A percentile compares a stretch with the other conserved stretches of the same genome.
phyloP scores from a whole-genome alignment of 2,329 filamentous ascomycete species.

The Huntiella abstrusa region DNA sequence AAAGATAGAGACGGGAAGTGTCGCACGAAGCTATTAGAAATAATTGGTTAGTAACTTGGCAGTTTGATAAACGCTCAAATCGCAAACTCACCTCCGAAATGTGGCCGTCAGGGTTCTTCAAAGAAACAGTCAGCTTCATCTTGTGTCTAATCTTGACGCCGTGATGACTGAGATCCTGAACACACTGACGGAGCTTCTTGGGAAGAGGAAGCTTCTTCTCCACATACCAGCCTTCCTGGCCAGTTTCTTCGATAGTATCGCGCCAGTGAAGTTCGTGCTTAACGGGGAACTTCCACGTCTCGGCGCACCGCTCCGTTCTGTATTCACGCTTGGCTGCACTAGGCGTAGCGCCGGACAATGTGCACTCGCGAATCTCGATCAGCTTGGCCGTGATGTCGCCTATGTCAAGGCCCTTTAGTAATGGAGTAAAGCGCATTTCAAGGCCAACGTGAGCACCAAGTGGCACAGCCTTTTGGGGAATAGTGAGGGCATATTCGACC shows the following conservation, averaged over 20 bases:
- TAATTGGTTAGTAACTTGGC: too few species aligned
- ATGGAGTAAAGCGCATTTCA: constrained; percentile 70
- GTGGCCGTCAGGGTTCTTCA: constrained; percentile 90
- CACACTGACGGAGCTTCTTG: constrained; percentile 60
- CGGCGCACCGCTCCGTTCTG: constrained; percentile 45
- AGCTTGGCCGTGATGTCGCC: constrained; percentile 68
- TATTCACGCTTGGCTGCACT: constrained; percentile 32
- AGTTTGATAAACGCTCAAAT: not conserved
- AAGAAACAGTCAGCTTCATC: constrained; percentile 72
- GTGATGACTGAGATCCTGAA: constrained; percentile 76
- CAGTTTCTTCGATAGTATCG: constrained; percentile 47
- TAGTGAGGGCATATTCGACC: constrained; percentile 83
- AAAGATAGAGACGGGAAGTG: constrained; percentile 78
- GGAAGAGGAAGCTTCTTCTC: constrained; percentile 52
- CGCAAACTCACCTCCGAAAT: constrained; percentile 48
- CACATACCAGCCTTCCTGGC: constrained; percentile 45
- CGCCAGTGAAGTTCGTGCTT: constrained; percentile 45
- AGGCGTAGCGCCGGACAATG: constrained; percentile 27
- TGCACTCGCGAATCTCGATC: constrained; percentile 58
- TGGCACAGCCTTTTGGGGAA: constrained; percentile 84
- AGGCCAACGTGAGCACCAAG: constrained; percentile 76
- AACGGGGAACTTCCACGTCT: constrained; percentile 37
- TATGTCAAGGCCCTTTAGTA: constrained; percentile 74
- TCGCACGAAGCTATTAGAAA: constrained; percentile 47
- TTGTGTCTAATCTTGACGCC: constrained; percentile 89